Percentiles rank a stretch among this genome's conserved stretches.
These are phyloP conservation scores for Cryptosporidium baileyi DNA, from an alignment of 169 alveolate species.

Conservation along the genomic window DNA sequence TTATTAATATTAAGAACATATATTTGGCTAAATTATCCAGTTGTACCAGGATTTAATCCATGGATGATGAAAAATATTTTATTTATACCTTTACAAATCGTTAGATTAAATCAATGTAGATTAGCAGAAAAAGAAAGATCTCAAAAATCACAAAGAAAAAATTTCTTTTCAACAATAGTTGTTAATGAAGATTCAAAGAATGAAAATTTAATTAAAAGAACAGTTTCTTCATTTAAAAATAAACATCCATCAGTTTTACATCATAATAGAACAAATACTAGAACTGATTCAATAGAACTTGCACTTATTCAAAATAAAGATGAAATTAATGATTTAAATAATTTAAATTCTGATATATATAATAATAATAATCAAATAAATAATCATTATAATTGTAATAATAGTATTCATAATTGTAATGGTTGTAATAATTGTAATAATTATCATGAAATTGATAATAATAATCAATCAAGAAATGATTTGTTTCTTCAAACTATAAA, in stretches of 20 bases:
- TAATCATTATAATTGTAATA: too few species aligned
- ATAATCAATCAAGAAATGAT: not conserved
- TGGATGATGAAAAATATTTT: slow-evolving; percentile 72
- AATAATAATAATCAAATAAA: not conserved
- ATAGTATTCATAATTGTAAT: not conserved
- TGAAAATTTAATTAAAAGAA: not conserved
- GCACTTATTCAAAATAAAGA: slow-evolving; percentile 11
- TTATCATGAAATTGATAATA: not conserved
- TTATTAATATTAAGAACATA: slow-evolving; percentile 65
- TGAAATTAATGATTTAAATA: not conserved
- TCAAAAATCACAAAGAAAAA: slow-evolving; percentile 70
- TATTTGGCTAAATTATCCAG: slow-evolving; percentile 75
- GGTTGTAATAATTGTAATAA: not conserved
- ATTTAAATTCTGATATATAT: not conserved
- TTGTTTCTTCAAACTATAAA: not conserved
- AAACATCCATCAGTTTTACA: not conserved
- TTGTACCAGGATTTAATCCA: slow-evolving; percentile 75
- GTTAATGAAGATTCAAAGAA: not conserved
- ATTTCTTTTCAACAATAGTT: slow-evolving; percentile 4
- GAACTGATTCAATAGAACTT: not conserved
- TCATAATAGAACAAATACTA: not conserved
- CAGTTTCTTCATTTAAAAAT: not conserved
- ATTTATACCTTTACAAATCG: slow-evolving; percentile 72
- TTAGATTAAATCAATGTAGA: slow-evolving; percentile 75
- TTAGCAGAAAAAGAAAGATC: slow-evolving; percentile 75